Conservation (phyloP, 306 rosid species). For the Glycine latifolia region DNA sequence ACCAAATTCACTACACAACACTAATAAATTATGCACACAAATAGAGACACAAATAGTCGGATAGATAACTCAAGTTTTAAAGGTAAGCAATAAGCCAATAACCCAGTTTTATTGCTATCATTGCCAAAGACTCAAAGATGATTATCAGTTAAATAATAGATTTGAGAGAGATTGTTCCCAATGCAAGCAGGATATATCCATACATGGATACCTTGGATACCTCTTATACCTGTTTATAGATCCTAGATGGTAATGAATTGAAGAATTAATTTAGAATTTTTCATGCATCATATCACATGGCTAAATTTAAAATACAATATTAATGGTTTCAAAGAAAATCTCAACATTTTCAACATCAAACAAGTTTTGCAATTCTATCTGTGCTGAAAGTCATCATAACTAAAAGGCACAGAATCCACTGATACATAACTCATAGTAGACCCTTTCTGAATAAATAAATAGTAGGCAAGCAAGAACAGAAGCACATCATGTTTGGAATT, state of each 20-base stretch:
- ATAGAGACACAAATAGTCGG: conserved; percentile 11
- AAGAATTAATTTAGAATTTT: background rate
- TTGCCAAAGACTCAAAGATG: conserved; percentile 35
- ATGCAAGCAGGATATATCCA: conserved; percentile 29
- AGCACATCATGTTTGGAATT: background rate
- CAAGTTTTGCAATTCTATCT: conserved; percentile 22
- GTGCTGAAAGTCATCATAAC: background rate
- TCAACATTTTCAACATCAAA: conserved; percentile 23
- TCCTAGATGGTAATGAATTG: background rate
- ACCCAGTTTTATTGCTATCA: conserved; percentile 35
- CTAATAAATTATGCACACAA: conserved; percentile 8
- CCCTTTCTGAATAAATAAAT: conserved; percentile 23
- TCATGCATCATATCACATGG: conserved; percentile 26
- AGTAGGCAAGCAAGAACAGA: conserved; percentile 4
- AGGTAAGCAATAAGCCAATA: conserved; percentile 24
- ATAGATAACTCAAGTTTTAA: conserved; percentile 39
- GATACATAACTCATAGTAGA: conserved; percentile 20
- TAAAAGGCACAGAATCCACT: background rate
- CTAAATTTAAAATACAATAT: conserved; percentile 2
- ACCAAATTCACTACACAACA: conserved; percentile 34
- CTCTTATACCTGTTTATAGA: conserved; percentile 21
- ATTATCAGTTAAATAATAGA: conserved; percentile 37
- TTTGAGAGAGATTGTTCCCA: background rate
- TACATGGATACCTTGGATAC: conserved; percentile 20
- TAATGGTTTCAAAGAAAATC: conserved; percentile 29